These are phyloP conservation scores for Canariomyces notabilis DNA, from an alignment of 2,329 filamentous ascomycete species.

Conservation along the genomic window DNA sequence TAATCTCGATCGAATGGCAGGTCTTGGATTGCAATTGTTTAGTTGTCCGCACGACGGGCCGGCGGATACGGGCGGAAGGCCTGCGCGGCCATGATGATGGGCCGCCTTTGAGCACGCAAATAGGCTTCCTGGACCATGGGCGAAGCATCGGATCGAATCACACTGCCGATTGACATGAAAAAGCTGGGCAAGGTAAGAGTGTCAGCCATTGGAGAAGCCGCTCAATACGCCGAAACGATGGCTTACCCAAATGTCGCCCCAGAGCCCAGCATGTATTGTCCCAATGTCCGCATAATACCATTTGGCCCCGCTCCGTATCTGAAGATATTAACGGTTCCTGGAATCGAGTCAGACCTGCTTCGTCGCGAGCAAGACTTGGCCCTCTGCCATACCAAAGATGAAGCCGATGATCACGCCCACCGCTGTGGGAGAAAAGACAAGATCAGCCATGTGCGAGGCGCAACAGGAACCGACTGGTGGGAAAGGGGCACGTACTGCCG, in stretches of 20 bases:
- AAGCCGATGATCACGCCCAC: constrained; percentile 96
- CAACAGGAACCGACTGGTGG: not conserved
- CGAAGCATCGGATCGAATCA: constrained; percentile 87
- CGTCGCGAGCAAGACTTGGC: not conserved
- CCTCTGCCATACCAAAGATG: constrained; percentile 68
- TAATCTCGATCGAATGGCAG: not conserved
- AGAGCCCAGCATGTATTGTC: constrained; percentile 94
- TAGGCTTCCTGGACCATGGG: constrained; percentile 72
- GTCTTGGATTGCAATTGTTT: not conserved
- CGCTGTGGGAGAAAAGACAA: constrained; percentile 47
- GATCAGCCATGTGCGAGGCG: constrained; percentile 28
- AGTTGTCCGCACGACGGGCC: constrained; percentile 16
- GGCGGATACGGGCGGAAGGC: constrained; percentile 35
- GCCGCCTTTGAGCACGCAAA: constrained; percentile 65
- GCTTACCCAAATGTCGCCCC: constrained; percentile 91
- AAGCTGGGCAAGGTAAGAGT: constrained; percentile 52
- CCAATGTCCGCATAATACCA: constrained; percentile 87
- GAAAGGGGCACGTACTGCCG: constrained; percentile 64
- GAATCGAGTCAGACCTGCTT: constrained; percentile 15
- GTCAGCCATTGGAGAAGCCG: constrained; percentile 12
- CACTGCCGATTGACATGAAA: constrained; percentile 98
- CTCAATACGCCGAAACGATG: not conserved
- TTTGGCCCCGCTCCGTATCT: constrained; percentile 90
- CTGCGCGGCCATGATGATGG: constrained; percentile 57
- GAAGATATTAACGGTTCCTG: constrained; percentile 90